phyloP scores from a whole-genome alignment of 306 rosid species.

The Inga laurina region DNA sequence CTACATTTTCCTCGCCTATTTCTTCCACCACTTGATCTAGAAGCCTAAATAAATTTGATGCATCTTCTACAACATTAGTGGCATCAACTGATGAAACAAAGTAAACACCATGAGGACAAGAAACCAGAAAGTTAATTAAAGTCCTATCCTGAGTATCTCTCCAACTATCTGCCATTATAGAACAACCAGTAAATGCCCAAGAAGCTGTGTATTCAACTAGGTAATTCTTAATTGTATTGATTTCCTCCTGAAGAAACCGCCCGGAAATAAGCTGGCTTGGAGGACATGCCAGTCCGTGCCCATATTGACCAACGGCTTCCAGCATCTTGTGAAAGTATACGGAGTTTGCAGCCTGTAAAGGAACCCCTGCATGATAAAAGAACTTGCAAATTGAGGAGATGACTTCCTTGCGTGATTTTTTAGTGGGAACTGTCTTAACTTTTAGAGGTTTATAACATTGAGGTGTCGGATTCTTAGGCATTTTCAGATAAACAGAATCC shows the following conservation, averaged over 20 bases:
- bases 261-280: slow-evolving; percentile 74
- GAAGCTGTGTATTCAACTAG: slow-evolving; percentile 77
- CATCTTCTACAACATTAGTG: slow-evolving; percentile 68
- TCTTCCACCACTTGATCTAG: slow-evolving; percentile 89
- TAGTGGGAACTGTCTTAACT: slow-evolving; percentile 57
- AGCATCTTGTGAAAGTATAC: slow-evolving; percentile 85
- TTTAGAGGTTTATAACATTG: slow-evolving; percentile 64
- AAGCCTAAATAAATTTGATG: slow-evolving; percentile 71
- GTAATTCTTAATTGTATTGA: slow-evolving; percentile 62
- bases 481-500: slow-evolving; percentile 80
- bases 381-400: slow-evolving; percentile 90
- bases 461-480: slow-evolving; percentile 58
- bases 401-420: slow-evolving; percentile 72
- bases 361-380: slow-evolving; percentile 92
- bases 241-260: slow-evolving; percentile 78
- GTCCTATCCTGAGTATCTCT: slow-evolving; percentile 71
- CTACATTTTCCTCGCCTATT: slow-evolving; percentile 87
- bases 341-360: slow-evolving; percentile 83
- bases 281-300: slow-evolving; percentile 73
- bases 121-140: slow-evolving; percentile 75
- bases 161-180: slow-evolving; percentile 88
- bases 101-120: slow-evolving; percentile 82
- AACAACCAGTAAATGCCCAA: slow-evolving; percentile 89
- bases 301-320: slow-evolving; percentile 81
- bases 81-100: slow-evolving; percentile 87